Conservation (phyloP, 2,329 filamentous ascomycete genomes). For the Aureobasidium sp. region DNA sequence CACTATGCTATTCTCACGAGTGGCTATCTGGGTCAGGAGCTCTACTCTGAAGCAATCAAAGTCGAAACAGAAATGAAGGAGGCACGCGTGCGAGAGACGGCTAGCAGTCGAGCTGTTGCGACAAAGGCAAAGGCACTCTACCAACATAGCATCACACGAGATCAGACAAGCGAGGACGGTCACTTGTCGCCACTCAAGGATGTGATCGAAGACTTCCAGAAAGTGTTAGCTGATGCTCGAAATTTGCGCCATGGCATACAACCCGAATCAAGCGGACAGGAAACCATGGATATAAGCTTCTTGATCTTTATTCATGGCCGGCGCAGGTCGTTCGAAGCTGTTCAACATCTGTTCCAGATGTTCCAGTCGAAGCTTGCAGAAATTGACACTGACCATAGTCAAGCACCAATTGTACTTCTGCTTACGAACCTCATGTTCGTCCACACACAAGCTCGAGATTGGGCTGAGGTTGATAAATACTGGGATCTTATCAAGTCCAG, state of each 20-base stretch:
- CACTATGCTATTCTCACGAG: constrained; percentile 48
- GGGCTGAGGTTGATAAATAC: constrained; percentile 52
- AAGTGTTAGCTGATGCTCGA: neutral
- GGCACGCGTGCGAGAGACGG: constrained; percentile 30
- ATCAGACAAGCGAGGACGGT: neutral
- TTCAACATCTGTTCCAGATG: constrained; percentile 47
- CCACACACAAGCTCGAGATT: constrained; percentile 49
- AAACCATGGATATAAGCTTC: constrained; percentile 27
- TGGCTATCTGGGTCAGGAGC: constrained; percentile 36
- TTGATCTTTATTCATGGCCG: constrained; percentile 48
- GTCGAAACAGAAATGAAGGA: constrained; percentile 38
- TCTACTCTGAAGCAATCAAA: constrained; percentile 40
- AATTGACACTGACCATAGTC: constrained; percentile 26
- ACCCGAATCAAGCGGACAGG: neutral
- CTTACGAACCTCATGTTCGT: constrained; percentile 60
- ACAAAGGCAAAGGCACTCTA: constrained; percentile 26
- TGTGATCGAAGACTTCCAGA: constrained; percentile 26
- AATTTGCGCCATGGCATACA: neutral
- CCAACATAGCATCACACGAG: constrained; percentile 20
- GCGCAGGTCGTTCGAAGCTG: constrained; percentile 37
- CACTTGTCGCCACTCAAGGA: constrained; percentile 21
- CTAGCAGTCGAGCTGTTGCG: constrained; percentile 36
- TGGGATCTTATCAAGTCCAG: constrained; percentile 57
- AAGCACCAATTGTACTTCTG: constrained; percentile 44
- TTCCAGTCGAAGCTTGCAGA: constrained; percentile 35